phyloP scores from a whole-genome alignment of 139 green algal genomes.

The Chlamydomonas sp. region DNA sequence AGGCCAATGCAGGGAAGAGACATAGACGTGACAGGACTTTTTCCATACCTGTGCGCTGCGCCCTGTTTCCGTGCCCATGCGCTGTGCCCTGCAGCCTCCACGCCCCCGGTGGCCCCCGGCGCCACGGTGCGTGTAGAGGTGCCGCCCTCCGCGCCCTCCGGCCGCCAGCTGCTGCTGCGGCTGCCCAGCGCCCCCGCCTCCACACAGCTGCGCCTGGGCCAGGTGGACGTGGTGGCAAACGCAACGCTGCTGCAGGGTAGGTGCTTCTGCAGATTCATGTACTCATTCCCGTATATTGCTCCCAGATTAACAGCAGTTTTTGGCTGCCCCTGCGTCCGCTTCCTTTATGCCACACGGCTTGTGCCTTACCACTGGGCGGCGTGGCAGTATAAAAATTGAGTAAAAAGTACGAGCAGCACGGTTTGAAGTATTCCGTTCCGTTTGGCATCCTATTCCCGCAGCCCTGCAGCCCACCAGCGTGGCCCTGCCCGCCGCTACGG shows the following conservation, averaged over 20 bases:
- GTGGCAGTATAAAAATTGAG: too few relatives aligned
- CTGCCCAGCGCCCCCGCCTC: neutral
- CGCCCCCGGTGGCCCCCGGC: neutral
- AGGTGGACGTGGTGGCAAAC: constrained; percentile 23
- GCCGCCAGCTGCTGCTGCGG: constrained; percentile 1
- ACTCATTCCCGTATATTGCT: neutral
- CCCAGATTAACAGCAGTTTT: too few relatives aligned
- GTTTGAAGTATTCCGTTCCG: too few relatives aligned
- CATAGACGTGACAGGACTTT: too few relatives aligned
- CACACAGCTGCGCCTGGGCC: constrained; percentile 12
- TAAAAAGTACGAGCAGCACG: too few relatives aligned
- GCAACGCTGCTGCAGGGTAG: neutral
- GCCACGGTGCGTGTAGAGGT: neutral
- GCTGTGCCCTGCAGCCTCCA: neutral
- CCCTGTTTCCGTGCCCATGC: neutral
- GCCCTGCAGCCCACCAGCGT: neutral
- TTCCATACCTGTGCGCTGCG: neutral
- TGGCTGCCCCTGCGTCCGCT: too few relatives aligned
- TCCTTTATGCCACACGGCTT: too few relatives aligned
- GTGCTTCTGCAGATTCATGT: neutral
- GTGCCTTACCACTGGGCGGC: too few relatives aligned
- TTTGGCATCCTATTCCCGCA: too few relatives aligned
- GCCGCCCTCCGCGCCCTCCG: neutral
- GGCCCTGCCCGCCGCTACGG: neutral
- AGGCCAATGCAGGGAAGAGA: too few relatives aligned